Evolutionary conservation across 306 rosid genomes (phyloP).

Genomic region (Castanopsis chinensis): DNA sequence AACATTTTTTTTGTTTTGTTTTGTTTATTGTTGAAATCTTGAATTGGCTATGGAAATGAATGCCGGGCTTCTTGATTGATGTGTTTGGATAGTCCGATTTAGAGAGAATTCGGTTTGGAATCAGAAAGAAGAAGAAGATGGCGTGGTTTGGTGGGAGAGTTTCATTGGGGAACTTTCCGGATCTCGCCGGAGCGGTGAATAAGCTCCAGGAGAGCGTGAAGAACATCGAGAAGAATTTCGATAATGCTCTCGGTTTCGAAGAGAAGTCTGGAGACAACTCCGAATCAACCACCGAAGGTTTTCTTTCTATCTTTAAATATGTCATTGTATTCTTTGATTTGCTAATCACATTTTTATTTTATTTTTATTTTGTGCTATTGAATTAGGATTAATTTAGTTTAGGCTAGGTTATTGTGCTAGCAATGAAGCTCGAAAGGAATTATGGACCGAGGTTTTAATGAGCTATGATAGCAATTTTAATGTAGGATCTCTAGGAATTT

Average conservation of each 20-base stretch:
- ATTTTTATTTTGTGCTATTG: too few relatives aligned
- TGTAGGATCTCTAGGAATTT: too few relatives aligned
- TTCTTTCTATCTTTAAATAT: neutral
- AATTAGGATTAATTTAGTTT: too few relatives aligned
- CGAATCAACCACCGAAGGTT: slow-evolving; percentile 84
- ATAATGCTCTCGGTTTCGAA: slow-evolving; percentile 86
- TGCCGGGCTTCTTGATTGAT: slow-evolving; percentile 23
- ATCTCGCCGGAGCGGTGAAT: slow-evolving; percentile 96
- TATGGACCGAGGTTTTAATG: neutral
- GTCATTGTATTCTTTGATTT: slow-evolving; percentile 7
- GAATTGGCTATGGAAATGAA: neutral
- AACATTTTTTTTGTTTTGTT: neutral
- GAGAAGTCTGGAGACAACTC: slow-evolving; percentile 48
- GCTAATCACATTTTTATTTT: neutral
- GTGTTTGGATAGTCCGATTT: slow-evolving; percentile 30
- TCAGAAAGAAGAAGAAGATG: slow-evolving; percentile 43
- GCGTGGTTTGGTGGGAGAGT: slow-evolving; percentile 90
- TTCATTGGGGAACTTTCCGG: slow-evolving; percentile 88
- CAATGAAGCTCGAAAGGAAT: neutral
- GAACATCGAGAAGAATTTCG: slow-evolving; percentile 96
- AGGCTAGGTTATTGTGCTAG: neutral
- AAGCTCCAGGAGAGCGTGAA: slow-evolving; percentile 99
- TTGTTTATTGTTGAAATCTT: neutral
- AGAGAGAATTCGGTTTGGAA: slow-evolving; percentile 20
- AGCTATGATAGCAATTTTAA: too few relatives aligned